phyloP scores from a whole-genome alignment of 1,284 basidiomycete species.

The Melampsora americana region DNA sequence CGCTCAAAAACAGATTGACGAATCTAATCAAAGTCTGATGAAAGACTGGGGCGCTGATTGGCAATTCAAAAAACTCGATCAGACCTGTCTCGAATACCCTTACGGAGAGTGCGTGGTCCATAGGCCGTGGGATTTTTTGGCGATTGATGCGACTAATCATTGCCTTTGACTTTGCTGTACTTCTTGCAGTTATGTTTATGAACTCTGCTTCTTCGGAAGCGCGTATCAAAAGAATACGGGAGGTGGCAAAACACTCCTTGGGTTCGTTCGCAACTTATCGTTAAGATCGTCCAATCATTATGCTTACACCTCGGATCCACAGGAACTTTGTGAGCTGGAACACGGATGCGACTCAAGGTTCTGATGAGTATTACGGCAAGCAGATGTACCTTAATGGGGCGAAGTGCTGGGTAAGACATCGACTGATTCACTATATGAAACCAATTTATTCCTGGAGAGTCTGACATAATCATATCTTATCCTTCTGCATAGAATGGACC shows the following conservation, averaged over 20 bases:
- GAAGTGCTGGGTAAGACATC: constrained; percentile 67
- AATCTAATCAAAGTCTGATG: constrained; percentile 59
- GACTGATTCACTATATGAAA: neutral
- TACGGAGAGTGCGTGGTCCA: constrained; percentile 72
- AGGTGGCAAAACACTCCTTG: constrained; percentile 74
- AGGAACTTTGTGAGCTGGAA: constrained; percentile 78
- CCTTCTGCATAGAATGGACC: constrained; percentile 71
- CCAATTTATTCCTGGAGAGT: neutral
- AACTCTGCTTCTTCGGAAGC: constrained; percentile 87
- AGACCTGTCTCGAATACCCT: constrained; percentile 73
- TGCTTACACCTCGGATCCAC: neutral
- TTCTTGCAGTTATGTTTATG: constrained; percentile 77
- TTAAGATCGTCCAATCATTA: constrained; percentile 45
- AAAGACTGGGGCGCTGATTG: constrained; percentile 75
- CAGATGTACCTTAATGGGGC: constrained; percentile 75
- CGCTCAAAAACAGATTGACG: constrained; percentile 60
- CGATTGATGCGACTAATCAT: neutral
- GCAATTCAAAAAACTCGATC: constrained; percentile 93
- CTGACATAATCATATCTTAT: neutral
- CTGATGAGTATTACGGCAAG: constrained; percentile 71
- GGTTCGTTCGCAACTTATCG: constrained; percentile 60
- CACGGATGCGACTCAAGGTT: constrained; percentile 61
- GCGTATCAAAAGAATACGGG: constrained; percentile 84
- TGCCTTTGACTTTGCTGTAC: neutral
- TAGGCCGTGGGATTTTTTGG: neutral